A percentile compares a stretch with the other conserved stretches of the same genome.
Conservation (phyloP, 202 grass and related monocot genomes). For the Elaeis oleifera region DNA sequence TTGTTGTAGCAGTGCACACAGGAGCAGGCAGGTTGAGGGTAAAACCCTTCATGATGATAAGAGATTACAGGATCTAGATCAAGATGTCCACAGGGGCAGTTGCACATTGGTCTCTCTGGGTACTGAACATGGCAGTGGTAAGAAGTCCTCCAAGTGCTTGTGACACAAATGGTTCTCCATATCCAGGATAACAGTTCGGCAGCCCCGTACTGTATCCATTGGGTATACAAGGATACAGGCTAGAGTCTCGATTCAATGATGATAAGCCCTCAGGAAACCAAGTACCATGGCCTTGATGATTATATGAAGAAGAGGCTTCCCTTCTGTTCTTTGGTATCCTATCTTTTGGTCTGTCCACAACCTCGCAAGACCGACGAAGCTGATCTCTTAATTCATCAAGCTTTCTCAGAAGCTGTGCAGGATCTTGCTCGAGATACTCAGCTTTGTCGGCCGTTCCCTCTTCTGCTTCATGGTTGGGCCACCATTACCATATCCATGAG, state of each 20-base stretch:
- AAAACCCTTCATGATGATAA: slow-evolving; percentile 19
- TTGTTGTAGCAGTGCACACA: slow-evolving; percentile 37
- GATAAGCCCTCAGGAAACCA: slow-evolving; percentile 8
- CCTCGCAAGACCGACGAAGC: slow-evolving; percentile 58
- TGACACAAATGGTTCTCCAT: slow-evolving; percentile 25
- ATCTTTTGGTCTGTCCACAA: slow-evolving; percentile 40
- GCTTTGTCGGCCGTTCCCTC: neutral
- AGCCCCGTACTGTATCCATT: slow-evolving; percentile 23
- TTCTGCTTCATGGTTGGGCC: neutral
- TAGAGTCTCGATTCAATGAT: slow-evolving; percentile 24
- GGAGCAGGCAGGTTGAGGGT: slow-evolving; percentile 28
- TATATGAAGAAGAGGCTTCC: slow-evolving; percentile 31
- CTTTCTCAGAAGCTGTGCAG: slow-evolving; percentile 63
- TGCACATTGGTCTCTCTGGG: slow-evolving; percentile 43
- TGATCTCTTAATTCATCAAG: slow-evolving; percentile 86
- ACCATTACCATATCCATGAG: neutral
- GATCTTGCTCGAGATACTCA: slow-evolving; percentile 33
- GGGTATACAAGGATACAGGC: slow-evolving; percentile 18
- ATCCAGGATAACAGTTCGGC: slow-evolving; percentile 30
- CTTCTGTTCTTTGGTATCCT: slow-evolving; percentile 25
- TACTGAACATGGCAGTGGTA: slow-evolving; percentile 35
- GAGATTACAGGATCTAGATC: slow-evolving; percentile 17
- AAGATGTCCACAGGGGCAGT: slow-evolving; percentile 23
- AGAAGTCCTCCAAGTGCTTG: slow-evolving; percentile 17
- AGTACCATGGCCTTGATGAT: slow-evolving; percentile 23